phyloP scores from a whole-genome alignment of 169 alveolate species.

The Cryptosporidium muris region DNA sequence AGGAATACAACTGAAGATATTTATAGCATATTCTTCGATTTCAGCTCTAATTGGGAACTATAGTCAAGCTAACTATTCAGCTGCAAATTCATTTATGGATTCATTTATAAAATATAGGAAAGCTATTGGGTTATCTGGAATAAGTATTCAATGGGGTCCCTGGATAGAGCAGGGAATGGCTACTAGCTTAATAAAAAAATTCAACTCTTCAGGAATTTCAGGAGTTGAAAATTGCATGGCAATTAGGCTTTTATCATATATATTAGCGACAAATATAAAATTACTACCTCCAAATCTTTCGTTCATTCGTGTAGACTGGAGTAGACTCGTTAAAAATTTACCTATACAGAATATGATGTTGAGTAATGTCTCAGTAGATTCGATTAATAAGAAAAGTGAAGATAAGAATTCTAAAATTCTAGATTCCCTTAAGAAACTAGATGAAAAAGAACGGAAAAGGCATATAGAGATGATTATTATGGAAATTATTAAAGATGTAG shows the following conservation, averaged over 20 bases:
- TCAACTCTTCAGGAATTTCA: constrained; percentile 33
- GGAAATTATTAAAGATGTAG: constrained; percentile 28
- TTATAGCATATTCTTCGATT: constrained; percentile 37
- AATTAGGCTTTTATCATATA: not conserved
- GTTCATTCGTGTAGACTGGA: constrained; percentile 32
- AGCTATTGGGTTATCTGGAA: constrained; percentile 26
- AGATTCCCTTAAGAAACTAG: not conserved
- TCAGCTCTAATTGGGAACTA: constrained; percentile 45
- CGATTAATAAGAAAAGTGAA: not conserved
- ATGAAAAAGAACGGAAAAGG: constrained; percentile 11
- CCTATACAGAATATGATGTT: not conserved
- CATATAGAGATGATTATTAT: constrained; percentile 13
- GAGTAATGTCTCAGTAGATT: constrained; percentile 21
- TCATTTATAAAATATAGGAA: constrained; percentile 49
- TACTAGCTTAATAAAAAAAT: constrained; percentile 7
- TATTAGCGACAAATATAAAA: not conserved
- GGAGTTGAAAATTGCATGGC: constrained; percentile 56
- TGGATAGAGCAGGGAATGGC: constrained; percentile 70
- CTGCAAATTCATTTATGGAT: constrained; percentile 63
- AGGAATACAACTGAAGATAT: constrained; percentile 8
- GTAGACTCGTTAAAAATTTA: constrained; percentile 7
- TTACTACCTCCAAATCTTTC: not conserved
- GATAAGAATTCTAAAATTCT: not conserved
- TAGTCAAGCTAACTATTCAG: constrained; percentile 63
- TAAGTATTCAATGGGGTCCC: constrained; percentile 66